Conservation (phyloP, 2,329 filamentous ascomycete genomes). For the Didymella lethalis region DNA sequence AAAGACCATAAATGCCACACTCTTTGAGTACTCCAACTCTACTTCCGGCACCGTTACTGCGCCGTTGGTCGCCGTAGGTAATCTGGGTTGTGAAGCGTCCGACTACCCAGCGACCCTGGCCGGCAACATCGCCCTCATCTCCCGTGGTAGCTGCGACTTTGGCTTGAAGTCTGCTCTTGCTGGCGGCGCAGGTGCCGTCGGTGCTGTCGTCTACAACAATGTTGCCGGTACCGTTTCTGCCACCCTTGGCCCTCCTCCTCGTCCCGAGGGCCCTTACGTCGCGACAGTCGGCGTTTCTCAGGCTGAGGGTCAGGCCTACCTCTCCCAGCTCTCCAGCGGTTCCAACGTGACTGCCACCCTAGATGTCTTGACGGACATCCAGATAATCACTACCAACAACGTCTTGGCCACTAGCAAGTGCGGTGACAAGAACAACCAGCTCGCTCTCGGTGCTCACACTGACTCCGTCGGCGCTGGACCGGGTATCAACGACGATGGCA, state of each 20-base stretch:
- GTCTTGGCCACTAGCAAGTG: slow-evolving; percentile 49
- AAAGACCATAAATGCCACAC: slow-evolving; percentile 15
- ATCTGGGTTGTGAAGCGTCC: slow-evolving; percentile 47
- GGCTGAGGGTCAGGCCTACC: slow-evolving; percentile 64
- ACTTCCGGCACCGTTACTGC: slow-evolving; percentile 35
- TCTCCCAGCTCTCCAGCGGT: slow-evolving; percentile 61
- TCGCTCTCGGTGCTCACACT: slow-evolving; percentile 50
- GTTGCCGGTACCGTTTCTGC: slow-evolving; percentile 65
- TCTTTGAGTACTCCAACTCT: slow-evolving; percentile 40
- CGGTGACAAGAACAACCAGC: slow-evolving; percentile 47
- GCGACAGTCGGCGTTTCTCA: slow-evolving; percentile 73
- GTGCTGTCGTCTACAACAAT: slow-evolving; percentile 78
- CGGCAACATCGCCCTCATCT: slow-evolving; percentile 74
- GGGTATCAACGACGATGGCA: slow-evolving; percentile 54
- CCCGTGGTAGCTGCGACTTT: slow-evolving; percentile 75
- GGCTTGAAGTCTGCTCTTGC: slow-evolving; percentile 74
- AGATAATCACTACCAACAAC: slow-evolving; percentile 58
- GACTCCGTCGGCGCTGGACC: slow-evolving; percentile 50
- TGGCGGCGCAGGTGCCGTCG: slow-evolving; percentile 72
- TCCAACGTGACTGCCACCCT: slow-evolving; percentile 51
- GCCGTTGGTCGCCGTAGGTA: slow-evolving; percentile 38
- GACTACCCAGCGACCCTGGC: slow-evolving; percentile 69
- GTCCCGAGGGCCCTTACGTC: slow-evolving; percentile 64
- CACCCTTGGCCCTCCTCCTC: slow-evolving; percentile 69
- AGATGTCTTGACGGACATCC: slow-evolving; percentile 55